Base-by-base conservation (phyloP, 768 basidiomycete species). In the Sporobolomyces roseus region DNA sequence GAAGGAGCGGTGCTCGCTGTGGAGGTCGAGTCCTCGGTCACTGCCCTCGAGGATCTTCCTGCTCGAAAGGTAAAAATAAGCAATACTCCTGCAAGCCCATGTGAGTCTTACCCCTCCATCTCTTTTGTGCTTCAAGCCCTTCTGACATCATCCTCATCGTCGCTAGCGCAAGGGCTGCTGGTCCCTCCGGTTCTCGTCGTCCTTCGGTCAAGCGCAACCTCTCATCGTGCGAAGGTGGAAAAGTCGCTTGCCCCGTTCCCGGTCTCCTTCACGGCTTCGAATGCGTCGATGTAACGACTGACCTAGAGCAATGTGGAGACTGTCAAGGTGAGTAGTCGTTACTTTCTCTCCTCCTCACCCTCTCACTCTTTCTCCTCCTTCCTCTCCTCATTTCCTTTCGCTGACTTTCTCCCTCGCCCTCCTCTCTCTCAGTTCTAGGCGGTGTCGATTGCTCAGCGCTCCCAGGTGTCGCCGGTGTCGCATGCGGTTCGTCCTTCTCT, bases 301-400 rank as follows among this genome's bases (percentile, higher is more conserved):
- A 55, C 36, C 35, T 55, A 35, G 54, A 55, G n/a, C 54, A 55
- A 55, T 55, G 54, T 17, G 54, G 54, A 38, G 54, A 55, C 54
- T 55, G 54, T 27, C 36, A 35, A 23, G 52, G 52, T 53, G 32
- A 53, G 52, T 53, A 8, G 30, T 23, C 33, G 25, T 52, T 27
- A 27, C 50, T 29, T 32, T 7, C 30, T 17, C 52, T 17, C 13
- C 25, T 17, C 21, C 52, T 14, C 14, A 19, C 30, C 12, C 21
- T 16, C 38, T 41, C 38, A n/a, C n/a, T 27, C 48, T 8, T 49
- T 49, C 25, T 21, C 13, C 25, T 49, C 25, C 48, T 49, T 49
- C n/a, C 48, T 17, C 38, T 41, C 38, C 38, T 46, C 45, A 46
- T 23, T 12, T 50, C 25, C 49, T 27, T 10, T 50, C 49, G 52